phyloP scores from a whole-genome alignment of 306 rosid species.

The Vigna mungo region DNA sequence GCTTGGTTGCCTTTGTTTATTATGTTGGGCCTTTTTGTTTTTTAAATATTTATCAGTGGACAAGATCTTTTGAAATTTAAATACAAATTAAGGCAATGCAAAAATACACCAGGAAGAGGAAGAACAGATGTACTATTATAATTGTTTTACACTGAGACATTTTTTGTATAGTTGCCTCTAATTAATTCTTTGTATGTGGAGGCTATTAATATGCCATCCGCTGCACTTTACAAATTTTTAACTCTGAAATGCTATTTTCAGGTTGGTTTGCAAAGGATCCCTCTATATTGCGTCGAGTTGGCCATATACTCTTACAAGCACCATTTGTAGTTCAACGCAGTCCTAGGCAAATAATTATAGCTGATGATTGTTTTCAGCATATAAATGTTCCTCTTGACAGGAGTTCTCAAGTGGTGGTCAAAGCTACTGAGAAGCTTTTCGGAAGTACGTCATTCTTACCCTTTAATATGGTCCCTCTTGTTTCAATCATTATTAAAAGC shows the following conservation, averaged over 20 bases:
- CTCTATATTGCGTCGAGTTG: constrained; percentile 71
- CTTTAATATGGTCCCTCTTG: constrained; percentile 12
- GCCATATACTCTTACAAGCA: constrained; percentile 85
- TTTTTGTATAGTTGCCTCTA: constrained; percentile 20
- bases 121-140: constrained; percentile 1
- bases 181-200: constrained; percentile 6
- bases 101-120: neutral
- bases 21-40: neutral
- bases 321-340: constrained; percentile 65
- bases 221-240: constrained; percentile 30
- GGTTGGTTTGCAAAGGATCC: constrained; percentile 98
- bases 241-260: constrained; percentile 49
- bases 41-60: neutral
- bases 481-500: constrained; percentile 27
- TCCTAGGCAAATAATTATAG: constrained; percentile 84
- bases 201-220: neutral
- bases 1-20: neutral
- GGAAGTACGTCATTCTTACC: constrained; percentile 76
- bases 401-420: constrained; percentile 80
- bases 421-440: constrained; percentile 80
- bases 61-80: constrained; percentile 2
- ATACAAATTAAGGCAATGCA: neutral
- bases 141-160: neutral
- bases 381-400: constrained; percentile 76
- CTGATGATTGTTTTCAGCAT: constrained; percentile 90